Conservation (phyloP, 805 yeast species). For the Scheffersomyces amazonensis region DNA sequence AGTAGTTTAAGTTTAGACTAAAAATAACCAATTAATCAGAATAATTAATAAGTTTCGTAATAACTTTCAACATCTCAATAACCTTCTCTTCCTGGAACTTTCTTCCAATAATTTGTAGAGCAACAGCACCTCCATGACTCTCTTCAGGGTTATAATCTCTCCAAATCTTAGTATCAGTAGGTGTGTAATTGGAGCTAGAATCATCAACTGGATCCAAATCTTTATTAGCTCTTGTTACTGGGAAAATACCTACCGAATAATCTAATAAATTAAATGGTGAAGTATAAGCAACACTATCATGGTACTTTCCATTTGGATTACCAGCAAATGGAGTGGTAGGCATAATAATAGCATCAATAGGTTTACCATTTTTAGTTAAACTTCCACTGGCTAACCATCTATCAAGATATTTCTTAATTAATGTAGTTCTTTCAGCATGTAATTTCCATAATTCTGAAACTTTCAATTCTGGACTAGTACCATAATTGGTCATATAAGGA, state of each 20-base stretch:
- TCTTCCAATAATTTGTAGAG: constrained; percentile 63
- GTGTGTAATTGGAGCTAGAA: constrained; percentile 27
- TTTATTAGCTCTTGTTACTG: constrained; percentile 55
- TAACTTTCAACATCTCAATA: constrained; percentile 41
- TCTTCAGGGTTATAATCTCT: constrained; percentile 43
- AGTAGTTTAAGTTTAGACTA: no score
- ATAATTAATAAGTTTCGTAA: constrained; percentile 2
- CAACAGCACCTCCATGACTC: constrained; percentile 59
- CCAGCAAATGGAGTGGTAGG: constrained; percentile 50
- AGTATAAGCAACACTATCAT: constrained; percentile 41
- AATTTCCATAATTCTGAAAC: constrained; percentile 40
- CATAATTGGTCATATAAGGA: constrained; percentile 40
- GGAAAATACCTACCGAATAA: constrained; percentile 39
- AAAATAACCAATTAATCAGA: constrained; percentile 1
- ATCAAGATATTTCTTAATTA: constrained; percentile 38
- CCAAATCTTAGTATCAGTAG: constrained; percentile 44
- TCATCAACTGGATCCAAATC: constrained; percentile 30
- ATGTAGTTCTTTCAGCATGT: constrained; percentile 30
- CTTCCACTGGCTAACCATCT: constrained; percentile 38
- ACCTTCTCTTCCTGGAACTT: constrained; percentile 63
- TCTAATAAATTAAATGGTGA: constrained; percentile 26
- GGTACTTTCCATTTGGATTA: constrained; percentile 29
- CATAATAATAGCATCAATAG: constrained; percentile 44
- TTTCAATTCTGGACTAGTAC: constrained; percentile 28
- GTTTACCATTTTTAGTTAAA: constrained; percentile 30